Evolutionary conservation across 23 red algal species (phyloP).

Genomic region (Gracilariopsis chorda): DNA sequence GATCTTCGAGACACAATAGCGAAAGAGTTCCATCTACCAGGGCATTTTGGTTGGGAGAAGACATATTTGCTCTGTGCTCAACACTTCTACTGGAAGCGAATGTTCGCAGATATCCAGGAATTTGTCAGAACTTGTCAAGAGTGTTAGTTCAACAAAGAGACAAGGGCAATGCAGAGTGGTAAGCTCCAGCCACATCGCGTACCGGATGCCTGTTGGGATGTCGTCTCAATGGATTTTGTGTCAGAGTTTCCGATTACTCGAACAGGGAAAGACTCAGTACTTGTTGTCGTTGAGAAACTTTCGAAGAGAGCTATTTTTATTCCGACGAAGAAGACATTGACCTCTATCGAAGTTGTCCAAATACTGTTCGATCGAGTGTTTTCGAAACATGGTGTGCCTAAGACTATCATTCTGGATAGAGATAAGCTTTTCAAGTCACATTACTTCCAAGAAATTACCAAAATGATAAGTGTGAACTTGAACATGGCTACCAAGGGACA

Average conservation of each 20-base stretch:
- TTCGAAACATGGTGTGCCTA: slow-evolving; percentile 35
- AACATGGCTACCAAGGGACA: background rate
- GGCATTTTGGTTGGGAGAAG: slow-evolving; percentile 26
- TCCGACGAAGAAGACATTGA: background rate
- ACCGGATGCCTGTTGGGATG: slow-evolving; percentile 2
- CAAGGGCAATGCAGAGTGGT: background rate
- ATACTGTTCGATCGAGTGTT: background rate
- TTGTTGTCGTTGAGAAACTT: slow-evolving; percentile 46
- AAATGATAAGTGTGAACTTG: slow-evolving; percentile 5
- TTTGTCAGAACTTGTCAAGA: background rate
- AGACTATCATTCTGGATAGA: background rate
- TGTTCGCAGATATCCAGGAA: slow-evolving; percentile 30
- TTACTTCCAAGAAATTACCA: background rate
- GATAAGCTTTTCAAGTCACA: slow-evolving; percentile 1
- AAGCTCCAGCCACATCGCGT: slow-evolving; percentile 17
- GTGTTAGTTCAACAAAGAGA: slow-evolving; percentile 15
- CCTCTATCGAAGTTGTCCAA: slow-evolving; percentile 7
- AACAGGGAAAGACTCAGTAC: slow-evolving; percentile 16
- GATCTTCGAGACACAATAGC: background rate
- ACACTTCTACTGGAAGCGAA: slow-evolving; percentile 41
- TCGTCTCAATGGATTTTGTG: slow-evolving; percentile 33
- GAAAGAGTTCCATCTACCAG: slow-evolving; percentile 6
- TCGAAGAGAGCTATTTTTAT: slow-evolving; percentile 42
- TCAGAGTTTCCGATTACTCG: background rate
- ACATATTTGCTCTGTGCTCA: slow-evolving; percentile 11